A percentile compares a stretch with the other conserved stretches of the same genome.
phyloP scores from a whole-genome alignment of 73 alveolate genomes.

The Paramecium pentaurelia region DNA sequence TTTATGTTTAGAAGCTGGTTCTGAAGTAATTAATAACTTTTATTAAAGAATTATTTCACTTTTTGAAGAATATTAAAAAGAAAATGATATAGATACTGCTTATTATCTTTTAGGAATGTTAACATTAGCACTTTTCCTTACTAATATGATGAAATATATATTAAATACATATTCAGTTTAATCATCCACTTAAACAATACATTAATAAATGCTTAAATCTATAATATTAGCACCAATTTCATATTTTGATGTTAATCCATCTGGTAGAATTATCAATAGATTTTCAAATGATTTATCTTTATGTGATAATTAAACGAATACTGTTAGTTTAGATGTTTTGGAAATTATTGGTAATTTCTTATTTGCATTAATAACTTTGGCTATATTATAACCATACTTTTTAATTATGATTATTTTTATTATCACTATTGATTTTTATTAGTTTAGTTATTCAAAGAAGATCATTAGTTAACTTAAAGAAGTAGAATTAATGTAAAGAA shows the following conservation, averaged over 20 bases:
- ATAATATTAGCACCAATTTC: slow-evolving; percentile 52
- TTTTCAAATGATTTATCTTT: slow-evolving; percentile 57
- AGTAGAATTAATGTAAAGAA: slow-evolving; percentile 35
- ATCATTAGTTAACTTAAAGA: neutral
- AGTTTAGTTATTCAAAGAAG: neutral
- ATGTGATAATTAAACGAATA: neutral
- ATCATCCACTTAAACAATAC: slow-evolving; percentile 33
- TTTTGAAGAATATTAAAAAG: neutral
- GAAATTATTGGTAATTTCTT: neutral
- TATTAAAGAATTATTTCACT: neutral
- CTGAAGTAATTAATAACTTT: neutral
- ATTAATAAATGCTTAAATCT: slow-evolving; percentile 46
- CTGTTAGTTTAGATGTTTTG: neutral
- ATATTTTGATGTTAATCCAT: slow-evolving; percentile 71
- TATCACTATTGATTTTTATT: neutral
- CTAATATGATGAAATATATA: neutral
- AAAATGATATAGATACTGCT: neutral
- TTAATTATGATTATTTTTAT: neutral
- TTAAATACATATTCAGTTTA: neutral
- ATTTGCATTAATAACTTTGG: neutral
- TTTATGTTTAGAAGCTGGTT: neutral
- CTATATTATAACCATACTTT: slow-evolving; percentile 9
- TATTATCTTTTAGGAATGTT: neutral
- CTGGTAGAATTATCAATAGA: slow-evolving; percentile 72
- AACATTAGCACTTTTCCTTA: neutral